Base-by-base conservation (phyloP, 441 rosid species). In the Mallotus japonicus region DNA sequence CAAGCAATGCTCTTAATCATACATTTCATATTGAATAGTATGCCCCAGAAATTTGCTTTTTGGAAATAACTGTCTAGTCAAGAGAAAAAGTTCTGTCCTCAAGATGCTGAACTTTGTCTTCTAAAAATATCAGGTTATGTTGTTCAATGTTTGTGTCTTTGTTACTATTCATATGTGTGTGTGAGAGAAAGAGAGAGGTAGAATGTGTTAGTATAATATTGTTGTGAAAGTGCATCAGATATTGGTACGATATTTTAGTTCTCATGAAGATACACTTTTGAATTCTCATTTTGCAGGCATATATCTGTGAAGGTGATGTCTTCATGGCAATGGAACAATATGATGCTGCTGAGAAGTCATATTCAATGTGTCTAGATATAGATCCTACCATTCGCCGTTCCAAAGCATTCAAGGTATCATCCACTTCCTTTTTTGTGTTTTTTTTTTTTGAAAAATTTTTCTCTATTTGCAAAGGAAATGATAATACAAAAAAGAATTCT, bases 231-330 rank as follows among this genome's bases (percentile, higher is more conserved):
- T 32, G 28, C 51, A n/a, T 60, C 8, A 32, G 0, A 17, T 16
- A 51, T 44, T 24, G 42, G 24, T 51, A 56, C 6, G 6, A 49
- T 49, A 14, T 16, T 56, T 53, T 44, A 20, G 11, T 75, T 46
- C 28, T 24, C 28, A 2, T 42, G 24, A 19, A 20, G 63, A 49
- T 67, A 4, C 17, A 40, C 71, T 56, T 22, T 17, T 24, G 10
- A 12, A 19, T 28, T 56, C 47, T 20, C 34, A 12, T 63, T 76
- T 63, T 47, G 54, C 85, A 93, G 96, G 85, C 88, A 49, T 85
- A 88, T 58, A 64, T 91, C n/a, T 83, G 92, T 69, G 87, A 90
- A 84, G 98, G 96, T 67, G 96, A 93, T 88, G 84, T 82, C 34
- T 85, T 85, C 74, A 64, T 91, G 73, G 92, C 87, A 10, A 84